Conservation (phyloP, 805 yeast species). For the Candida sithepensis region DNA sequence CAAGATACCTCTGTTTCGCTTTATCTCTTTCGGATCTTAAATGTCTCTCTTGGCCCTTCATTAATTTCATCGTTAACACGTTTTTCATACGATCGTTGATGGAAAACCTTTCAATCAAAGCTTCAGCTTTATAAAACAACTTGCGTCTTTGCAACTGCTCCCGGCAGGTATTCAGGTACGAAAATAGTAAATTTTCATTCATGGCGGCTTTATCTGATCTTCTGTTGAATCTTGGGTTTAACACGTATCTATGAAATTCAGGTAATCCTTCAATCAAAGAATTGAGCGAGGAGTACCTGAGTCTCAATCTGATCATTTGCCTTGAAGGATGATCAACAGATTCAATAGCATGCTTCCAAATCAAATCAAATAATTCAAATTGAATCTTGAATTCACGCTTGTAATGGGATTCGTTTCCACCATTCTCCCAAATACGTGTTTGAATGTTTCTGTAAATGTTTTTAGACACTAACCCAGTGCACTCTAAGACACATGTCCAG, state of each 20-base stretch:
- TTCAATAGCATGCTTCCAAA: slow-evolving; percentile 21
- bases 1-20: slow-evolving; percentile 7
- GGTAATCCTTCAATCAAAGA: slow-evolving; percentile 24
- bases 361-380: slow-evolving; percentile 21
- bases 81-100: slow-evolving; percentile 20
- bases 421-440: slow-evolving; percentile 15
- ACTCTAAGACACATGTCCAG: slow-evolving; percentile 26
- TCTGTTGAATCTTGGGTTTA: slow-evolving; percentile 8
- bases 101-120: slow-evolving; percentile 25
- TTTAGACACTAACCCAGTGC: slow-evolving; percentile 21
- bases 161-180: slow-evolving; percentile 23
- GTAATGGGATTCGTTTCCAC: slow-evolving; percentile 7
- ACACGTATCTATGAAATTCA: slow-evolving; percentile 8
- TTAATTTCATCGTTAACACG: slow-evolving; percentile 11
- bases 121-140: slow-evolving; percentile 26
- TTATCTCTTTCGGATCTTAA: slow-evolving; percentile 10
- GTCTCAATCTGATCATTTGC: slow-evolving; percentile 17
- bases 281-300: slow-evolving; percentile 22
- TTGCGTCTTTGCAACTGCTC: slow-evolving; percentile 16
- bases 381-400: slow-evolving; percentile 12
- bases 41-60: slow-evolving; percentile 16
- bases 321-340: slow-evolving; percentile 17
- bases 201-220: slow-evolving; percentile 16
- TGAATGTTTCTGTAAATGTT: slow-evolving; percentile 20
- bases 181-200: slow-evolving; percentile 17